A percentile compares a stretch with the other conserved stretches of the same genome.
Conservation (phyloP, 495 filamentous ascomycete species). For the Tuber umbilicatum region DNA sequence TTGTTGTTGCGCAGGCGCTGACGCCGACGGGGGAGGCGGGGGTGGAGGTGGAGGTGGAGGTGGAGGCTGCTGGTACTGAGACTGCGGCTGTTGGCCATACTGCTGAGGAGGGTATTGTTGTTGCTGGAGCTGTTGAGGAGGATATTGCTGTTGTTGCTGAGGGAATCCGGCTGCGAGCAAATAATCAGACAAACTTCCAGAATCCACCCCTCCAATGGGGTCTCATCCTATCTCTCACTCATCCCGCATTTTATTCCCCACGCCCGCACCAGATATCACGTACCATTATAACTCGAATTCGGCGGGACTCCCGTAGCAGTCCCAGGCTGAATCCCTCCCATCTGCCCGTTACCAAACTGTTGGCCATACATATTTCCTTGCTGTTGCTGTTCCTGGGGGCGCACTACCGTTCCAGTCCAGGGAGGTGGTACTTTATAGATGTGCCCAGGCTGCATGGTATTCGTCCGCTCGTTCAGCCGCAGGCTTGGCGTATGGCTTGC, state of each 20-base stretch:
- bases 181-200: neutral
- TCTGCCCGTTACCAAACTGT: conserved; percentile 21
- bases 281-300: conserved; percentile 18
- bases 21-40: conserved; percentile 10
- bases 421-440: conserved; percentile 31
- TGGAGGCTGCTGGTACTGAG: conserved; percentile 21
- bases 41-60: conserved; percentile 8
- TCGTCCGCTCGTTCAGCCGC: neutral
- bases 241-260: neutral
- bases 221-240: neutral
- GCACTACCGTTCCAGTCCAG: conserved; percentile 15
- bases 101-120: conserved; percentile 24
- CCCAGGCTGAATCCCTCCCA: conserved; percentile 27
- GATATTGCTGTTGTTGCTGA: conserved; percentile 14
- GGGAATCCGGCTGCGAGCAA: conserved; percentile 16
- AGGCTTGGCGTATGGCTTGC: neutral
- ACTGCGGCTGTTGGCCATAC: conserved; percentile 18
- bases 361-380: conserved; percentile 29
- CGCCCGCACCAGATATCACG: conserved; percentile 6
- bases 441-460: conserved; percentile 12
- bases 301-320: conserved; percentile 31
- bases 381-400: conserved; percentile 16
- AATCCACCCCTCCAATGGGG: neutral
- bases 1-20: conserved; percentile 12
- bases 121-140: conserved; percentile 16